These are phyloP conservation scores for Rhizomucor pusillus DNA, from an alignment of 371 early-diverging fungal genomes.

Conservation along the genomic window DNA sequence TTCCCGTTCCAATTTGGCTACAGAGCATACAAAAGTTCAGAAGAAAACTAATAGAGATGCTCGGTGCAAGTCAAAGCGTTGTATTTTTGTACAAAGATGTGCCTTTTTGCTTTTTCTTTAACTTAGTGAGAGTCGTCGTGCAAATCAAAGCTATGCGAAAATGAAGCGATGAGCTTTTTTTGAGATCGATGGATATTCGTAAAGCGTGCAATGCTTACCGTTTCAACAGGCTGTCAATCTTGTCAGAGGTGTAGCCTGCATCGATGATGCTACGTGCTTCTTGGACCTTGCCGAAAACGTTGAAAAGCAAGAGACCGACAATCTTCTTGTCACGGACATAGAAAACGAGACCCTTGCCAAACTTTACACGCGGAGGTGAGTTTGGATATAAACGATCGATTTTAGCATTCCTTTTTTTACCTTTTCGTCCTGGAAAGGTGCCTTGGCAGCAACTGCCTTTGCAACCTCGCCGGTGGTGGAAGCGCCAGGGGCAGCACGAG, in stretches of 20 bases:
- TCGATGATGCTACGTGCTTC: constrained; percentile 69
- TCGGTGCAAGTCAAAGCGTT: too few relatives aligned
- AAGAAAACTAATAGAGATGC: too few relatives aligned
- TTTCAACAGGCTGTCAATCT: constrained; percentile 43
- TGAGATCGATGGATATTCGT: background rate
- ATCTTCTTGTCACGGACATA: constrained; percentile 65
- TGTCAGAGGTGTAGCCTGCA: constrained; percentile 40
- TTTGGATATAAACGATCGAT: constrained; percentile 3
- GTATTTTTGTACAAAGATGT: too few relatives aligned
- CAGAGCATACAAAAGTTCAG: too few relatives aligned
- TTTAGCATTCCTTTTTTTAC: constrained; percentile 1
- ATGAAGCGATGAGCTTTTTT: too few relatives aligned
- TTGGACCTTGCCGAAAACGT: constrained; percentile 68
- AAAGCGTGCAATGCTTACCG: constrained; percentile 20
- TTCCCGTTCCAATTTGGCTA: too few relatives aligned
- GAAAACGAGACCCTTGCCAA: constrained; percentile 71
- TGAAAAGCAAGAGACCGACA: constrained; percentile 69
- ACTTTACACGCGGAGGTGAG: constrained; percentile 29
- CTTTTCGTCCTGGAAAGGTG: constrained; percentile 35
- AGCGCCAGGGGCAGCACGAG: constrained; percentile 25
- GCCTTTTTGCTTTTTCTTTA: too few relatives aligned
- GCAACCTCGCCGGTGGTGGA: constrained; percentile 24
- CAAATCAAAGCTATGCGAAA: constrained; percentile 5
- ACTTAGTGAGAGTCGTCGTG: constrained; percentile 4
- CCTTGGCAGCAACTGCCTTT: constrained; percentile 28